phyloP scores from a whole-genome alignment of 1,284 basidiomycete species.

The Ustilago sp. region DNA sequence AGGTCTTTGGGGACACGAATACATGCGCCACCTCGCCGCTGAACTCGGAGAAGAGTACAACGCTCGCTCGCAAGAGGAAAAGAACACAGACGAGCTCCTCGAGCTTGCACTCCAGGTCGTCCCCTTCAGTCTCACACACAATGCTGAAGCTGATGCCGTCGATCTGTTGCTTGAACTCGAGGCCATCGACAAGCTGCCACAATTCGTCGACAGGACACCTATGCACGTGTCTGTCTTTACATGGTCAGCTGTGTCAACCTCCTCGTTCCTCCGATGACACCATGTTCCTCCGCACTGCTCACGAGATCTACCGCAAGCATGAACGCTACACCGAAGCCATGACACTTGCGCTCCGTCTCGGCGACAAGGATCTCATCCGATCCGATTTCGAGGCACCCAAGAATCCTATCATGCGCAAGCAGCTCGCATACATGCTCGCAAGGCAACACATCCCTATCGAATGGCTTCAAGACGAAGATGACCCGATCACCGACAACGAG shows the following conservation, averaged over 20 bases:
- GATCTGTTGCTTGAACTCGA: conserved; percentile 95
- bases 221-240: conserved; percentile 92
- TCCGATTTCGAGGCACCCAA: conserved; percentile 67
- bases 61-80: conserved; percentile 67
- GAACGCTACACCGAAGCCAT: conserved; percentile 92
- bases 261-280: conserved; percentile 91
- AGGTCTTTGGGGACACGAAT: conserved; percentile 98
- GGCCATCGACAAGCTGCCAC: conserved; percentile 77
- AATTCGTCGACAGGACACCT: conserved; percentile 78
- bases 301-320: conserved; percentile 88
- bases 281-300: conserved; percentile 88
- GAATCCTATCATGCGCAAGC: conserved; percentile 81
- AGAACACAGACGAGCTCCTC: conserved; percentile 68
- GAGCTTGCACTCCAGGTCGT: conserved; percentile 87
- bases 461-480: conserved; percentile 80
- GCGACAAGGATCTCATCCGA: conserved; percentile 81
- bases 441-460: conserved; percentile 90
- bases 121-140: conserved; percentile 90
- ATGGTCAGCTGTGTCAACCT: conserved; percentile 94
- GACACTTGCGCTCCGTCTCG: conserved; percentile 85
- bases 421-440: conserved; percentile 92
- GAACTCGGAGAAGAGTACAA: conserved; percentile 95
- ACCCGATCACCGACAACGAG: conserved; percentile 72
- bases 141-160: conserved; percentile 98
- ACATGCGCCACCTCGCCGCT: conserved; percentile 94